phyloP scores from a whole-genome alignment of 148 eudicot species.

The Mesembryanthemum crystallinum region DNA sequence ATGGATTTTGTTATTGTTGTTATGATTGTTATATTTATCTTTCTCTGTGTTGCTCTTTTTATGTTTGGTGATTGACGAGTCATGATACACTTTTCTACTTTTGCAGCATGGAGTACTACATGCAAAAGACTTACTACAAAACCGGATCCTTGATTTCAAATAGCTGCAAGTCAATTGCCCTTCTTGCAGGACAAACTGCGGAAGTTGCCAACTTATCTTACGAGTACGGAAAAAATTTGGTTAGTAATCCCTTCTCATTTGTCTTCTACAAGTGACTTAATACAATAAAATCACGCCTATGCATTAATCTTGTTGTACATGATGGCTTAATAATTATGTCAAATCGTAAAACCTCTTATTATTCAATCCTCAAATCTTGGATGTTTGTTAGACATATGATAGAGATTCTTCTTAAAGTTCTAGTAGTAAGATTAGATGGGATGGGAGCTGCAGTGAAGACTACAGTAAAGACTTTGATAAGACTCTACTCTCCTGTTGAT shows the following conservation, averaged over 20 bases:
- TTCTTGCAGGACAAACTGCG: constrained; percentile 84
- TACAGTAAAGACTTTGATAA: too few species aligned
- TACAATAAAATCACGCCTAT: not conserved
- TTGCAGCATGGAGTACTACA: constrained; percentile 89
- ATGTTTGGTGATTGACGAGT: constrained; percentile 14
- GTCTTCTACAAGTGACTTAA: not conserved
- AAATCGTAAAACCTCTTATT: not conserved
- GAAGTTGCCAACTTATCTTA: constrained; percentile 78
- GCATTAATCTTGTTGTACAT: not conserved
- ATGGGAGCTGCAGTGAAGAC: too few species aligned
- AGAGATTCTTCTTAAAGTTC: too few species aligned
- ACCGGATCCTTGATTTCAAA: constrained; percentile 91
- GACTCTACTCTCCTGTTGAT: too few species aligned
- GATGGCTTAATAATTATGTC: not conserved
- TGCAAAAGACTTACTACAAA: constrained; percentile 90
- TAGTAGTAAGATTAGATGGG: too few species aligned
- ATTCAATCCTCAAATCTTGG: not conserved
- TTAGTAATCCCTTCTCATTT: constrained; percentile 27
- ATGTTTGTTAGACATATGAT: too few species aligned
- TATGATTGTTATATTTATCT: not conserved
- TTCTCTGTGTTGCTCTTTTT: not conserved
- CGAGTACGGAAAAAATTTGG: constrained; percentile 94
- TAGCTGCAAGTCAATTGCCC: constrained; percentile 96
- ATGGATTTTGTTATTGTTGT: not conserved
- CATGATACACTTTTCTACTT: not conserved